Evolutionary conservation across 768 basidiomycete species (phyloP).

Genomic region (Collybiopsis luxurians): DNA sequence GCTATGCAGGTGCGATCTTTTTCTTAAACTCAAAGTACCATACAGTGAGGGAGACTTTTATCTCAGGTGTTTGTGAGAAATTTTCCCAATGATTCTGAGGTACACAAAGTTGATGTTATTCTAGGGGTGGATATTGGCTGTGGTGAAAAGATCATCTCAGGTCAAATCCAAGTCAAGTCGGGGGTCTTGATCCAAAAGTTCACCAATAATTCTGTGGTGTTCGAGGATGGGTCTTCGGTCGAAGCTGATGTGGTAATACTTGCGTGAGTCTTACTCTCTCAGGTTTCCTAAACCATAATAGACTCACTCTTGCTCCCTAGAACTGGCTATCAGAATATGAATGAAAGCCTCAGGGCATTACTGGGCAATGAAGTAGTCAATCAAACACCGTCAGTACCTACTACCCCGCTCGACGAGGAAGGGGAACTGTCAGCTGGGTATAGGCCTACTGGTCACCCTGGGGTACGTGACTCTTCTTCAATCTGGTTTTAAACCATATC

Average conservation of each 20-base stretch:
- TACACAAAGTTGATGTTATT: background rate
- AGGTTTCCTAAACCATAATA: too few relatives aligned
- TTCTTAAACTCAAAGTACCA: too few relatives aligned
- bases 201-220: slow-evolving; percentile 28
- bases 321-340: slow-evolving; percentile 25
- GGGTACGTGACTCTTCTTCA: slow-evolving; percentile 17
- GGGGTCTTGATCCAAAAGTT: slow-evolving; percentile 39
- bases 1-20: background rate
- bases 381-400: slow-evolving; percentile 11
- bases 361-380: slow-evolving; percentile 24
- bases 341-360: slow-evolving; percentile 15
- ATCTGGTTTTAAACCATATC: too few relatives aligned
- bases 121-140: slow-evolving; percentile 45
- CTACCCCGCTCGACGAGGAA: slow-evolving; percentile 27
- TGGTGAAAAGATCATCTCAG: slow-evolving; percentile 47
- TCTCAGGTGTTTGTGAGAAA: too few relatives aligned
- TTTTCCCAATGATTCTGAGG: background rate
- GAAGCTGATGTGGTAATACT: slow-evolving; percentile 44
- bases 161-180: slow-evolving; percentile 57
- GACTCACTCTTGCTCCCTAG: slow-evolving; percentile 6
- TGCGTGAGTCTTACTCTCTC: slow-evolving; percentile 26
- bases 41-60: too few relatives aligned
- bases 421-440: slow-evolving; percentile 26
- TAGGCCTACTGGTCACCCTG: slow-evolving; percentile 27
- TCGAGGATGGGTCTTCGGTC: slow-evolving; percentile 34